Conservation (phyloP, 75 land plant genomes). For the Sequoiadendron giganteum region DNA sequence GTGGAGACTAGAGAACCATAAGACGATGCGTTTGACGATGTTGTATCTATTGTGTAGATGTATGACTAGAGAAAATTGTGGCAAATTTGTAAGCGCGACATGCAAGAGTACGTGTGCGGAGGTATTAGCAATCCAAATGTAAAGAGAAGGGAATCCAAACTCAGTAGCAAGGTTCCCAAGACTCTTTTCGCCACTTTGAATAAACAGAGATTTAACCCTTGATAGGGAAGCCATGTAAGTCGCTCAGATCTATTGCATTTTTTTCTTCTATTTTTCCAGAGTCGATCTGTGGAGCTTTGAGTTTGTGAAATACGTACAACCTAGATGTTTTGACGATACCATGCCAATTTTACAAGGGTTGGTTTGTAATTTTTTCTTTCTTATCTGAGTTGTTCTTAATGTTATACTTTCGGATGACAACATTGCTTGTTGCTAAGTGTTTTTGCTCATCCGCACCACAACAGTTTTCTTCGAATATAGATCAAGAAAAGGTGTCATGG, state of each 20-base stretch:
- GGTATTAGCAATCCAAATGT: conserved; percentile 35
- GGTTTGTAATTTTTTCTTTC: conserved; percentile 14
- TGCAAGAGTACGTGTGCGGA: conserved; percentile 14
- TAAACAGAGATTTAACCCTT: conserved; percentile 24
- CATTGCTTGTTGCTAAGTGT: too few relatives aligned
- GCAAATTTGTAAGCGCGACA: too few relatives aligned
- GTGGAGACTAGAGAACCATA: too few relatives aligned
- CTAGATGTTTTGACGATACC: conserved; percentile 29
- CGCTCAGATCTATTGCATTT: background rate
- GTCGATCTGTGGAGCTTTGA: background rate
- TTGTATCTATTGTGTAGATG: too few relatives aligned
- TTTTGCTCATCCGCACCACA: too few relatives aligned
- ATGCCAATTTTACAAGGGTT: conserved; percentile 29
- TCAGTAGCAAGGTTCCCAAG: conserved; percentile 18
- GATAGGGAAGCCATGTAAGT: conserved; percentile 34
- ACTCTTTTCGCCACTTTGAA: conserved; percentile 32
- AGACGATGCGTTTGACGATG: background rate
- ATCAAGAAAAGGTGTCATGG: too few relatives aligned
- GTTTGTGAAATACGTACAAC: conserved; percentile 19
- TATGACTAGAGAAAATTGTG: too few relatives aligned
- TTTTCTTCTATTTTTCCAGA: background rate
- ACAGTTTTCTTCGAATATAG: too few relatives aligned
- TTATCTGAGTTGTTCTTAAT: too few relatives aligned
- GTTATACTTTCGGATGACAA: too few relatives aligned
- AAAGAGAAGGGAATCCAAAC: background rate